Conservation (phyloP, 2,329 filamentous ascomycete species). For the Fusarium continuum region DNA sequence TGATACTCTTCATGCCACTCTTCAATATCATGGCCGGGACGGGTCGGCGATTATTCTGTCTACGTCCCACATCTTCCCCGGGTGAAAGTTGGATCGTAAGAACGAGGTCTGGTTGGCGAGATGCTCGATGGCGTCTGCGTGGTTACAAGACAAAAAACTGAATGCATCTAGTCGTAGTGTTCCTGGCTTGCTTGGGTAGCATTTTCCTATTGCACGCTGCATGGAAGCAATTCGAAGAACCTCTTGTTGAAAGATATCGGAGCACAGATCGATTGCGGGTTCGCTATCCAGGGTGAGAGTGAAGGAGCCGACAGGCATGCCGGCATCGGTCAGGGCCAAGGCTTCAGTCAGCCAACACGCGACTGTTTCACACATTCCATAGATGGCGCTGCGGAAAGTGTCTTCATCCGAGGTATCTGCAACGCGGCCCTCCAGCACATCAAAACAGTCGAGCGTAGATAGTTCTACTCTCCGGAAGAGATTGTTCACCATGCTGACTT, state of each 20-base stretch:
- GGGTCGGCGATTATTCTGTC: not conserved
- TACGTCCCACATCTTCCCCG: not conserved
- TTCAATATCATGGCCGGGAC: rapidly evolving
- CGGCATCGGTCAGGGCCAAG: rapidly evolving
- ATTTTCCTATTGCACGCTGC: rapidly evolving
- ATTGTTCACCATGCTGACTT: not conserved
- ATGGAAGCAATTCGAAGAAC: not conserved
- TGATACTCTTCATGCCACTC: rapidly evolving
- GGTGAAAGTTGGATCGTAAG: not conserved
- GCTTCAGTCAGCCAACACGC: not conserved
- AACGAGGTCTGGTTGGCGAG: not conserved
- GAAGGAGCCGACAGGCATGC: slow-evolving; percentile 5
- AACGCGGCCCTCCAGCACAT: rapidly evolving
- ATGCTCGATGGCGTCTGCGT: not conserved
- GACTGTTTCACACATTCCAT: too few species aligned
- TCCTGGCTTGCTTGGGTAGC: not conserved
- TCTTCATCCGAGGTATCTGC: not conserved
- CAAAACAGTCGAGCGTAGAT: rapidly evolving
- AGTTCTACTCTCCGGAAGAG: not conserved
- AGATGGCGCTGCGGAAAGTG: too few species aligned
- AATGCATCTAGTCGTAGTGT: rapidly evolving
- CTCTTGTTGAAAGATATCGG: not conserved
- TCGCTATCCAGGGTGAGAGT: not conserved
- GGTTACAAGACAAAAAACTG: rapidly evolving
- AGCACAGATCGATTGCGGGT: rapidly evolving